Base-by-base conservation (phyloP, 805 yeast genomes). In the Candida pseudoglaebosa region DNA sequence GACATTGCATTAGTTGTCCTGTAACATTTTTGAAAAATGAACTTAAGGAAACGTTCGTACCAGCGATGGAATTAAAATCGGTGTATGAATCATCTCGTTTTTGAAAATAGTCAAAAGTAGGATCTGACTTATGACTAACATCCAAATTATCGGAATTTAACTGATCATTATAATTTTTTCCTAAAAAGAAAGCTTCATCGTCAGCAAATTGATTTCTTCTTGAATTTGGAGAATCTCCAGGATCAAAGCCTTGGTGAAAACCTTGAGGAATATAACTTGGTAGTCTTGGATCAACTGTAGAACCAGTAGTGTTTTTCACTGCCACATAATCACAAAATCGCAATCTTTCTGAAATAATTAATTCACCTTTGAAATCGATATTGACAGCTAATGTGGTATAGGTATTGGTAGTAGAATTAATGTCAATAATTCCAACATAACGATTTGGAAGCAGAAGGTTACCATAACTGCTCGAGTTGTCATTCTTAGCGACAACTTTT, bases 351-450 rank as follows among this genome's bases (percentile, higher is more conserved):
- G 62, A 65, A 8, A 60, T 48, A 5, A 73, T 50, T 18, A 55
- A 52, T 31, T 68, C 66, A 13, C 75, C 78, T 53, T 64, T 60
- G 47, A 68, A 74, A 34, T 60, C 61, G 6, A 74, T 54, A 26
- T 61, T 59, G 9, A 72, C 70, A 38, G 72, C 76, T 31, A 76
- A 51, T 2, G 78, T 72, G 7, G 80, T 73, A 49, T 54, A 75
- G 44, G 56, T 63, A 51, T 75, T 73, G 1, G 79, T 68, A 3
- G 66, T 54, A 2, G 45, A 8, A 46, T 76, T 66, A 22, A 73
- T 72, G 43, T 75, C 80, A 10, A 58, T 46, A 7, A 75, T 65
- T 3, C 57, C 38, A 12, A 50, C 50, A 6, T 38, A 35, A 1
- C 39, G 38, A 7, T 42, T 15, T 3, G 44, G 24, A 14, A 21